A percentile compares a stretch with the other conserved stretches of the same genome.
phyloP scores from a whole-genome alignment of 2,329 filamentous ascomycete genomes.

The Fusarium foetens region DNA sequence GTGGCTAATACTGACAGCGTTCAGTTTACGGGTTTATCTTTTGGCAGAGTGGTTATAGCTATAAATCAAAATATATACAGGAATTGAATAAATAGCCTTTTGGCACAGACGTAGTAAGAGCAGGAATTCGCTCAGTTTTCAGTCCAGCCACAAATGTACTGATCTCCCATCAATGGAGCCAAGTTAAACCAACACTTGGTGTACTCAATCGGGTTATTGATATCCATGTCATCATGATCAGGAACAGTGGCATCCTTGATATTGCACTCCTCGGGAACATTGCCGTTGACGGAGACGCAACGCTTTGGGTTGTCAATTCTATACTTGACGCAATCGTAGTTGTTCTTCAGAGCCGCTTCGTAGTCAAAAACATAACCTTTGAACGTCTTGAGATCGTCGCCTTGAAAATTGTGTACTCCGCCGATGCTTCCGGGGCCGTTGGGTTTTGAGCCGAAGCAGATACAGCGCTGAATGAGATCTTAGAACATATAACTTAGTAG shows the following conservation, averaged over 20 bases:
- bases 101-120: too few relatives aligned
- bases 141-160: background rate
- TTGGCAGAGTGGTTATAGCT: too few relatives aligned
- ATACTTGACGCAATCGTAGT: background rate
- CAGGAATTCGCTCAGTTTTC: fast-evolving
- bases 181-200: background rate
- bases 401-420: background rate
- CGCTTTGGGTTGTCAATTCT: background rate
- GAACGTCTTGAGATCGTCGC: background rate
- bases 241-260: background rate
- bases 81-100: too few relatives aligned
- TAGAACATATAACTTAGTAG: too few relatives aligned
- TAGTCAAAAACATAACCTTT: background rate
- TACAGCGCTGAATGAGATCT: background rate
- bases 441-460: background rate
- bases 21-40: too few relatives aligned
- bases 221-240: background rate
- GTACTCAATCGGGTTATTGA: background rate
- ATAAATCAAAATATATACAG: too few relatives aligned
- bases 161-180: background rate
- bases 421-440: background rate
- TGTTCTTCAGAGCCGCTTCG: background rate
- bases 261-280: background rate
- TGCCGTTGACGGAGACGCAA: background rate
- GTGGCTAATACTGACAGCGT: too few relatives aligned